phyloP scores from a whole-genome alignment of 2,329 filamentous ascomycete genomes.

The Ophiostoma piceae region DNA sequence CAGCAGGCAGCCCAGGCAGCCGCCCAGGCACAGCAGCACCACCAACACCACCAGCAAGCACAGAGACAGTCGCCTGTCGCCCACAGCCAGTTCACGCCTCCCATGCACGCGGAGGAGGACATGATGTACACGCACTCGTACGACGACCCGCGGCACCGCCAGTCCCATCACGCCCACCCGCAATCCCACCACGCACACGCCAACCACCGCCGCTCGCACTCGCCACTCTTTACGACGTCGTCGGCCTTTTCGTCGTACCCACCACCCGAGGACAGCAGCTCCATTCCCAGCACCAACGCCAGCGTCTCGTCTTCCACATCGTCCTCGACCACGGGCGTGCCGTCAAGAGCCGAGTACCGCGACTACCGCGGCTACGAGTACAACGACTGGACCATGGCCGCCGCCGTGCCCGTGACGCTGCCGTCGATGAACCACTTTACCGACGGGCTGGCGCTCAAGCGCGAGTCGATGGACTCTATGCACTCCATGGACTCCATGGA shows the following conservation, averaged over 20 bases:
- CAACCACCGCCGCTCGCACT: conserved; percentile 55
- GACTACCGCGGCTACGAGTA: conserved; percentile 41
- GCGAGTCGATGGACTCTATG: conserved; percentile 41
- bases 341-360: conserved; percentile 9
- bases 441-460: conserved; percentile 65
- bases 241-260: conserved; percentile 59
- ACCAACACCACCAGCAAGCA: conserved; percentile 25
- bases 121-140: conserved; percentile 48
- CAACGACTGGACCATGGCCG: conserved; percentile 48
- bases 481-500: conserved; percentile 37
- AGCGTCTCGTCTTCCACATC: neutral
- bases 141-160: neutral
- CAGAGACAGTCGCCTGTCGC: conserved; percentile 37
- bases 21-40: conserved; percentile 29
- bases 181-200: conserved; percentile 11
- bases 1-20: conserved; percentile 29
- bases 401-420: conserved; percentile 52
- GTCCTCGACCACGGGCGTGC: conserved; percentile 26
- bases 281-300: neutral
- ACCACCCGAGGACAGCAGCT: conserved; percentile 48
- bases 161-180: neutral
- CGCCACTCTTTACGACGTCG: conserved; percentile 52
- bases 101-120: conserved; percentile 58
- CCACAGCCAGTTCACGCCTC: conserved; percentile 40
- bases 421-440: conserved; percentile 57